Evolutionary conservation across 1,139 yeast genomes (phyloP).

Genomic region (Candida dubliniensis): DNA sequence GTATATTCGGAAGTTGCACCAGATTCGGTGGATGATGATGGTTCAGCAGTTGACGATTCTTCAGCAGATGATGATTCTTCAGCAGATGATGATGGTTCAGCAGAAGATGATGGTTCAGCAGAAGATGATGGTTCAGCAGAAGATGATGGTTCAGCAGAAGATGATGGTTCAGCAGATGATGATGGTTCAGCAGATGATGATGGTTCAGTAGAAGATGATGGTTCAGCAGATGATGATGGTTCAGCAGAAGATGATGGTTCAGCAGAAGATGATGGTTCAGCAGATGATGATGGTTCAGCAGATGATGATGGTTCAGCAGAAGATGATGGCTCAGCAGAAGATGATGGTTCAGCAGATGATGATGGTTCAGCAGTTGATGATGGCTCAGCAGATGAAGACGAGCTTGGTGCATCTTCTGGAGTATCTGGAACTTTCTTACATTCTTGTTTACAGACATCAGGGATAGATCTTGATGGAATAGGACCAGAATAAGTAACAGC

Average conservation of each 20-base stretch:
- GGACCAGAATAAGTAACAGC: constrained; percentile 11
- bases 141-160: constrained; percentile 1
- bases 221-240: background rate
- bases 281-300: constrained; percentile 2
- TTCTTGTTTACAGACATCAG: too few relatives aligned
- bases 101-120: background rate
- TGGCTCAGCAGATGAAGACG: too few relatives aligned
- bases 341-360: background rate
- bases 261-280: background rate
- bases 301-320: constrained; percentile 1
- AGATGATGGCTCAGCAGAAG: background rate
- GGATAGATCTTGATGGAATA: constrained; percentile 6
- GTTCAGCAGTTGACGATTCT: too few relatives aligned
- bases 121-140: background rate
- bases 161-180: too few relatives aligned
- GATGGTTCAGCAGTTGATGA: too few relatives aligned
- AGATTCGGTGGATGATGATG: too few relatives aligned
- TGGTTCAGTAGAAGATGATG: constrained; percentile 4
- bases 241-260: background rate
- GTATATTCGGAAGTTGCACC: constrained; percentile 14
- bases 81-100: background rate
- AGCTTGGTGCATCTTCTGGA: too few relatives aligned
- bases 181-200: constrained; percentile 7
- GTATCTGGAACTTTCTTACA: too few relatives aligned
- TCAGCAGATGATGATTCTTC: constrained; percentile 2